A percentile compares a stretch with the other conserved stretches of the same genome.
Conservation (phyloP, 1,284 basidiomycete genomes). For the Rhodotorula glutinis region DNA sequence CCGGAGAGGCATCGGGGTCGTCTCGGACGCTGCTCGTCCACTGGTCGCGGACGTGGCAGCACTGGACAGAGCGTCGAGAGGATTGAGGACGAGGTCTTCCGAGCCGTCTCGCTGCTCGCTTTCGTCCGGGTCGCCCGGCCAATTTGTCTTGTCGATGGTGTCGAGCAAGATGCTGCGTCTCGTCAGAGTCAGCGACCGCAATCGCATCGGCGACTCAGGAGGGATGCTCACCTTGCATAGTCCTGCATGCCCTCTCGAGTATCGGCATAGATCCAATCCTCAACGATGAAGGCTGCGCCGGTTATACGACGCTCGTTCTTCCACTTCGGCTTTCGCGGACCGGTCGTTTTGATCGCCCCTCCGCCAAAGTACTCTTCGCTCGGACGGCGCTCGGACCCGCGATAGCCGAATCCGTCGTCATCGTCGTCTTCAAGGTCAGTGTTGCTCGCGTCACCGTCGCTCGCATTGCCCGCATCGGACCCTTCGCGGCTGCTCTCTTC, state of each 20-base stretch:
- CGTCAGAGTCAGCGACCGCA: neutral
- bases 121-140: neutral
- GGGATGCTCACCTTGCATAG: slow-evolving; percentile 18
- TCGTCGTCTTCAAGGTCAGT: neutral
- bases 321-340: neutral
- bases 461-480: neutral
- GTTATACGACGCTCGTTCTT: slow-evolving; percentile 9
- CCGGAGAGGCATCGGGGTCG: neutral
- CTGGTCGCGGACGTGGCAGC: no score
- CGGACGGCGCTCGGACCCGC: neutral
- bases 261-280: slow-evolving; percentile 27
- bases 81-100: neutral
- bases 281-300: slow-evolving; percentile 16
- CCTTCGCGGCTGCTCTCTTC: neutral
- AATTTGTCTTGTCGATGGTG: neutral
- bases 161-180: neutral
- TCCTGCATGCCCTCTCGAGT: slow-evolving; percentile 1
- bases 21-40: neutral
- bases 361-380: slow-evolving; percentile 2
- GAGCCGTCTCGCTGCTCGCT: neutral
- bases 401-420: neutral
- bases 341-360: neutral
- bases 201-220: neutral
- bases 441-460: neutral
- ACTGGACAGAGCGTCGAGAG: no score